Evolutionary conservation across 371 early-diverging fungal genomes (phyloP).

Genomic region (Mucor mucedo): DNA sequence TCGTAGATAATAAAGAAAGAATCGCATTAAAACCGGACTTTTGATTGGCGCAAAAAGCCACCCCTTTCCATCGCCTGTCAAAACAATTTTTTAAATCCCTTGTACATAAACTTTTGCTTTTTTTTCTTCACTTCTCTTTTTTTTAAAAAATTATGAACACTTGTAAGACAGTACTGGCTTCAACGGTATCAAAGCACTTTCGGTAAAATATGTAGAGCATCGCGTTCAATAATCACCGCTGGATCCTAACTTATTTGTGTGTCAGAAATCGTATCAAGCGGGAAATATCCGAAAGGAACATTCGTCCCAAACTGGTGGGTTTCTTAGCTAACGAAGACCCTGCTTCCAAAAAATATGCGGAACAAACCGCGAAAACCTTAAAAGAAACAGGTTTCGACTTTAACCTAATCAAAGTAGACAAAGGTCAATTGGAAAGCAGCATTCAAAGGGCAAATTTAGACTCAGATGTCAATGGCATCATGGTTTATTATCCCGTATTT

Average conservation of each 20-base stretch:
- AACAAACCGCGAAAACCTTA: conserved; percentile 91
- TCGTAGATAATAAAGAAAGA: too few species aligned
- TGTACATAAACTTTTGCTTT: neutral
- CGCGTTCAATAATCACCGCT: too few species aligned
- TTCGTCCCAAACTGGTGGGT: conserved; percentile 85
- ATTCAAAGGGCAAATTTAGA: conserved; percentile 90
- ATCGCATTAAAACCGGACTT: neutral
- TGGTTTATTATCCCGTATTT: conserved; percentile 96
- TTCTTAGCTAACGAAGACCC: conserved; percentile 95
- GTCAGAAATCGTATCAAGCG: conserved; percentile 77
- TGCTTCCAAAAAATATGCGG: conserved; percentile 86
- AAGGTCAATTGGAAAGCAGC: conserved; percentile 79
- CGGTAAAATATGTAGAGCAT: conserved; percentile 41
- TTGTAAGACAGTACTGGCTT: conserved; percentile 64
- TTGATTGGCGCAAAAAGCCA: neutral
- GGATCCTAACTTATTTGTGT: neutral
- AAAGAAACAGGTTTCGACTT: conserved; percentile 87
- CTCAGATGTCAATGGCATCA: conserved; percentile 81
- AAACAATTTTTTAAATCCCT: neutral
- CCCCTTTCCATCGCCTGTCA: neutral
- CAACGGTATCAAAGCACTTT: conserved; percentile 59
- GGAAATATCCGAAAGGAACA: conserved; percentile 56
- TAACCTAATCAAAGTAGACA: conserved; percentile 83
- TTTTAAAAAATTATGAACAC: conserved; percentile 18
- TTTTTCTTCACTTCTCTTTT: neutral